Base-by-base conservation (phyloP, 73 alveolate genomes). In the Tetrahymena borealis region DNA sequence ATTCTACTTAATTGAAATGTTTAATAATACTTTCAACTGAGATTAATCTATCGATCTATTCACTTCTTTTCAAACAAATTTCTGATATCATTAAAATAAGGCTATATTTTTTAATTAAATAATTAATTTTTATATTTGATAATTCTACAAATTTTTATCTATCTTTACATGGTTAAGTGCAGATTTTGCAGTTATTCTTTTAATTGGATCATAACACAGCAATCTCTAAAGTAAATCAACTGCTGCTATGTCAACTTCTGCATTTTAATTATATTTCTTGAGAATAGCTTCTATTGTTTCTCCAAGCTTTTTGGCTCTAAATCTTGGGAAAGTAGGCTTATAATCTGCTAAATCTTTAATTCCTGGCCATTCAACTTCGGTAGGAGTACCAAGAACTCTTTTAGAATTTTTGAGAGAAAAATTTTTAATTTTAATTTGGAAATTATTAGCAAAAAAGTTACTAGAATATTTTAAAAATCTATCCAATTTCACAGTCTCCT, bases 401-500 rank as follows among this genome's bases (percentile, higher is more conserved):
- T 79, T n/a, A n/a, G n/a, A n/a, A n/a, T n/a, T n/a, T n/a, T n/a
- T n/a, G n/a, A n/a, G n/a, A n/a, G n/a, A n/a, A n/a, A n/a, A n/a
- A n/a, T n/a, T n/a, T n/a, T n/a, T n/a, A n/a, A n/a, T n/a, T n/a
- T n/a, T n/a, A n/a, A n/a, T n/a, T n/a, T n/a, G n/a, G n/a, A n/a
- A n/a, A n/a, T n/a, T n/a, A n/a, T n/a, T n/a, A n/a, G n/a, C n/a
- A n/a, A n/a, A n/a, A n/a, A n/a, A n/a, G n/a, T 91, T 77, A 90
- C 77, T 93, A 37, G 93, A 93, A 79, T 35, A 98, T 98, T 91
- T 97, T 97, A 93, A 97, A 99, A 32, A 98, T 91, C 95, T 97
- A 97, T 91, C 97, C 99, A 32, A 97, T 78, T 90, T 98, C 98
- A 90, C 98, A 96, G 32, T 95, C 98, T 28, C 99, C 99, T 79